These are phyloP conservation scores for Poa annua DNA, from an alignment of 176 grass and related monocot genomes.

Conservation along the genomic window DNA sequence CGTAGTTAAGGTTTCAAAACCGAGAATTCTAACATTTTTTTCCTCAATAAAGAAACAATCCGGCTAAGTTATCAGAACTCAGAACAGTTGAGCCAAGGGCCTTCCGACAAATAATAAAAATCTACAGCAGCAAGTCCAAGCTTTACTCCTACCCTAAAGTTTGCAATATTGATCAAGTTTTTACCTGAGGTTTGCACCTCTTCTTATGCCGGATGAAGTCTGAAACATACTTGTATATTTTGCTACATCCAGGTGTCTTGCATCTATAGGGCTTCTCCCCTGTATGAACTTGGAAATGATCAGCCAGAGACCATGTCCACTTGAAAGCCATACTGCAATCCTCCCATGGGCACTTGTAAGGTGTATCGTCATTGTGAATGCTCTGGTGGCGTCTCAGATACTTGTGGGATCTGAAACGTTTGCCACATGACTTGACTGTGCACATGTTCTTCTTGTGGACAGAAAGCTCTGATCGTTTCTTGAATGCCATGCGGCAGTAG, in stretches of 20 bases:
- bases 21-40: conserved; percentile 39
- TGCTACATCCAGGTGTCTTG: conserved; percentile 60
- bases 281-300: conserved; percentile 71
- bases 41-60: conserved; percentile 39
- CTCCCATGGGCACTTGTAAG: conserved; percentile 80
- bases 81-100: conserved; percentile 33
- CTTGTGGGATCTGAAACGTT: conserved; percentile 67
- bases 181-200: conserved; percentile 60
- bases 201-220: conserved; percentile 76
- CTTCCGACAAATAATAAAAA: conserved; percentile 42
- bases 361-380: conserved; percentile 67
- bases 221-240: conserved; percentile 69
- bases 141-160: neutral
- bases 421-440: conserved; percentile 60
- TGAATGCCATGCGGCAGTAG: conserved; percentile 62
- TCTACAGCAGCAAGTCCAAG: conserved; percentile 33
- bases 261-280: conserved; percentile 74
- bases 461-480: conserved; percentile 56
- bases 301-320: conserved; percentile 64
- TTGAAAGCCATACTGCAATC: conserved; percentile 77
- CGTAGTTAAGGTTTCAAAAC: conserved; percentile 18
- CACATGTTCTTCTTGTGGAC: conserved; percentile 75
- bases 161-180: conserved; percentile 29
- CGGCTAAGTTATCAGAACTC: conserved; percentile 42
- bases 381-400: conserved; percentile 66